phyloP scores from a whole-genome alignment of 768 basidiomycete species.

The Naganishia antarctica region DNA sequence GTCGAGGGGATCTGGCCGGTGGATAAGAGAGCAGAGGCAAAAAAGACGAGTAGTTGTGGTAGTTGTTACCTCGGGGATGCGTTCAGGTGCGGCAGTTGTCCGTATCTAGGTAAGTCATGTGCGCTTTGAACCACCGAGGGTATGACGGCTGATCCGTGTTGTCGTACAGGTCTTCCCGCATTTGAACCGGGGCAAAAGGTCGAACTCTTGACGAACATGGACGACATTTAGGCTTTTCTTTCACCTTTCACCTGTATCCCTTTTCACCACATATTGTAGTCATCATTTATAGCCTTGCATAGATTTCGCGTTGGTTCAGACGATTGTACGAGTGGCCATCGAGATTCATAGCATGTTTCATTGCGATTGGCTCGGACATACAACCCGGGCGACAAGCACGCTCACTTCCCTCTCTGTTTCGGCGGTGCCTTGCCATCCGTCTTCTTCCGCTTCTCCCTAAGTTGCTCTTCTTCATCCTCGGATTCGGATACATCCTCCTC shows the following conservation, averaged over 20 bases:
- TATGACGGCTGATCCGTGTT: neutral
- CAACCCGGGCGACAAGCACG: neutral
- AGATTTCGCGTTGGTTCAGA: neutral
- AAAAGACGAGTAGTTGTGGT: conserved; percentile 83
- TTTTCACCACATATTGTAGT: neutral
- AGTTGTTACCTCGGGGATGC: conserved; percentile 97
- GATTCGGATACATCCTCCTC: neutral
- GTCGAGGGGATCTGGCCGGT: conserved; percentile 47
- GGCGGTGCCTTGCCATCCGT: conserved; percentile 8
- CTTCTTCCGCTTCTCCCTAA: conserved; percentile 13
- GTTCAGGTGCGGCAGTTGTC: conserved; percentile 91
- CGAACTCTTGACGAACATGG: conserved; percentile 79
- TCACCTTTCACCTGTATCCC: neutral
- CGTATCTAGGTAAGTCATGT: conserved; percentile 86
- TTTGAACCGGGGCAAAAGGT: conserved; percentile 99
- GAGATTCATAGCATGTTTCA: neutral
- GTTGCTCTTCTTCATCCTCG: conserved; percentile 8
- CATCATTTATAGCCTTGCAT: neutral
- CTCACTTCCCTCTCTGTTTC: neutral
- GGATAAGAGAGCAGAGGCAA: conserved; percentile 45
- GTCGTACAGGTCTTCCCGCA: conserved; percentile 73
- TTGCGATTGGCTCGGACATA: neutral
- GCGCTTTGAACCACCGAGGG: neutral
- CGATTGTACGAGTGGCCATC: neutral
- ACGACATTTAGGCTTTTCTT: conserved; percentile 61